A percentile compares a stretch with the other conserved stretches of the same genome.
These are phyloP conservation scores for Mortierella sp. DNA, from an alignment of 371 early-diverging fungal genomes.

Conservation along the genomic window DNA sequence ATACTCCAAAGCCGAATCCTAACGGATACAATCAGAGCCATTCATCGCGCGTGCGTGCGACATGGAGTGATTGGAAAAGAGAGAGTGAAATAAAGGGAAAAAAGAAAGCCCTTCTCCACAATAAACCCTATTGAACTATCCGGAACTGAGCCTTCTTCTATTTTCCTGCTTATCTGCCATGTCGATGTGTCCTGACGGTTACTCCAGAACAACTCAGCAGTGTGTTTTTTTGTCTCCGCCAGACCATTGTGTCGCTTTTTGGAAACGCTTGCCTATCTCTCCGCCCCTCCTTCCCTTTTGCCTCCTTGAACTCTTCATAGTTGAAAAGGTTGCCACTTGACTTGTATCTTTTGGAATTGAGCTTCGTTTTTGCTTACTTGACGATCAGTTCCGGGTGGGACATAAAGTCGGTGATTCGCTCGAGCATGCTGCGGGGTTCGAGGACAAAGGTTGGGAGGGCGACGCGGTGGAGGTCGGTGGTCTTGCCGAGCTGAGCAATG, in stretches of 20 bases:
- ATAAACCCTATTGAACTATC: not conserved
- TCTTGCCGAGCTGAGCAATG: slow-evolving; percentile 89
- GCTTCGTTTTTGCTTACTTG: slow-evolving; percentile 79
- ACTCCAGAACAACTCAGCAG: not conserved
- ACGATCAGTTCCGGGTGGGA: slow-evolving; percentile 91
- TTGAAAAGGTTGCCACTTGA: not conserved
- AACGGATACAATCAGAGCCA: not conserved
- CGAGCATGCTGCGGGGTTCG: slow-evolving; percentile 95
- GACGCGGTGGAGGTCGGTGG: slow-evolving; percentile 89
- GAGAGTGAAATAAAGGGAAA: not conserved
- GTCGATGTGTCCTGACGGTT: not conserved
- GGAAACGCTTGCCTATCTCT: not conserved
- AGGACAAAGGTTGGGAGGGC: slow-evolving; percentile 97
- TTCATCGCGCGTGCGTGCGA: not conserved
- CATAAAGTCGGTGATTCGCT: slow-evolving; percentile 97
- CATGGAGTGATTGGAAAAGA: too few species aligned
- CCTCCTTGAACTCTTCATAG: not conserved
- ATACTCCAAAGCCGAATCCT: not conserved
- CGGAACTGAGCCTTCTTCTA: not conserved
- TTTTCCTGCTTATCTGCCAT: not conserved
- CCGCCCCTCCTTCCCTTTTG: not conserved
- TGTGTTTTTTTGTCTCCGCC: too few species aligned
- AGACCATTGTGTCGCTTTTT: not conserved
- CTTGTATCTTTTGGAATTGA: not conserved
- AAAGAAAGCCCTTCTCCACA: not conserved